These are phyloP conservation scores for Spergularia bocconei DNA, from an alignment of 148 eudicot genomes.

Conservation along the genomic window DNA sequence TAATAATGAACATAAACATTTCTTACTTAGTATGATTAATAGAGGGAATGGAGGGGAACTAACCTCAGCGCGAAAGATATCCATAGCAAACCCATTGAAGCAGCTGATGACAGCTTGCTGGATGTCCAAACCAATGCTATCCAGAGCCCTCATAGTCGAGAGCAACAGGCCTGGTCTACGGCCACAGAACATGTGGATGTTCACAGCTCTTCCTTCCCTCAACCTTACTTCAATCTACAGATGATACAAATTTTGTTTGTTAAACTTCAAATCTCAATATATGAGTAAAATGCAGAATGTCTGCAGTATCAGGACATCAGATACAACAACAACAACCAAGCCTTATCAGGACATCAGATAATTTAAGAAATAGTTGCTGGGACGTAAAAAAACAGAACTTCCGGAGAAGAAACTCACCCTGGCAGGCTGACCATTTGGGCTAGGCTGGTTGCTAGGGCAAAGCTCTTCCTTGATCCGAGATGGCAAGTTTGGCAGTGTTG, in stretches of 20 bases:
- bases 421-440: slow-evolving; percentile 81
- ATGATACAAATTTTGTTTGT: slow-evolving; percentile 1
- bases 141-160: slow-evolving; percentile 75
- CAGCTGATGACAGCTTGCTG: slow-evolving; percentile 97
- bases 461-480: slow-evolving; percentile 81
- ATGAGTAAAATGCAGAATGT: neutral
- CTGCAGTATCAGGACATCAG: too few relatives aligned
- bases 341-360: too few relatives aligned
- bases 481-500: slow-evolving; percentile 63
- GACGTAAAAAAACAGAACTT: neutral
- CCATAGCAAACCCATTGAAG: slow-evolving; percentile 91
- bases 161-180: slow-evolving; percentile 79
- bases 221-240: slow-evolving; percentile 82
- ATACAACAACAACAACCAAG: too few relatives aligned
- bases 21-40: neutral
- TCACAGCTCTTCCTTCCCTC: slow-evolving; percentile 83
- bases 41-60: neutral
- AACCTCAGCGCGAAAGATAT: slow-evolving; percentile 94
- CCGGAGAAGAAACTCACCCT: slow-evolving; percentile 42
- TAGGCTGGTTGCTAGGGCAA: slow-evolving; percentile 61
- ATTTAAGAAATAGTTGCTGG: neutral
- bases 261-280: neutral
- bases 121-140: slow-evolving; percentile 71
- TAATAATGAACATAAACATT: neutral
- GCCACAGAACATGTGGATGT: slow-evolving; percentile 90